These are phyloP conservation scores for Hylodesmum podocarpum DNA, from an alignment of 306 rosid genomes.

Conservation along the genomic window DNA sequence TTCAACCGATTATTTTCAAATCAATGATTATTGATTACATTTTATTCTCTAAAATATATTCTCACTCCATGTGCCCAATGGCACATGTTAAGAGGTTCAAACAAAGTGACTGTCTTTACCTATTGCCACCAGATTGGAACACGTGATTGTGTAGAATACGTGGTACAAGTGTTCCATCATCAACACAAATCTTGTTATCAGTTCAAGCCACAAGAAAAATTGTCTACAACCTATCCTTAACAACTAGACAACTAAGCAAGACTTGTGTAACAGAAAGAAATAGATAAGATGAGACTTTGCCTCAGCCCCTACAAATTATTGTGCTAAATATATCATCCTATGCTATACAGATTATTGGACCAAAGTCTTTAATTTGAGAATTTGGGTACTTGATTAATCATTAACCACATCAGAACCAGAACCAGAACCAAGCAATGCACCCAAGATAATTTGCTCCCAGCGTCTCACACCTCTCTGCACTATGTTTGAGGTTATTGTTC, in stretches of 20 bases:
- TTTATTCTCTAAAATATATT: background rate
- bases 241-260: background rate
- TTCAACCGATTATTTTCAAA: background rate
- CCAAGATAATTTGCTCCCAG: slow-evolving; percentile 36
- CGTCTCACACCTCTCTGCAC: slow-evolving; percentile 33
- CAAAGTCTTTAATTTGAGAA: background rate
- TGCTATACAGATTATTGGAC: background rate
- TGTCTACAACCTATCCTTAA: background rate
- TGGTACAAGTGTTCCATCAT: background rate
- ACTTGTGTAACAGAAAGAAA: background rate
- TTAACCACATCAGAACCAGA: background rate
- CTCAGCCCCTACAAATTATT: background rate
- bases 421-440: slow-evolving; percentile 29
- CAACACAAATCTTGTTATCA: background rate
- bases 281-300: background rate
- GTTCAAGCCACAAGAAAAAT: background rate
- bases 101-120: background rate
- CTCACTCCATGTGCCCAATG: background rate
- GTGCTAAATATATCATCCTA: background rate
- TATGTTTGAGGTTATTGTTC: slow-evolving; percentile 24
- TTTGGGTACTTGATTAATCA: background rate
- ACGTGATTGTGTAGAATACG: background rate
- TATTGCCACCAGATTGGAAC: background rate
- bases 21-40: background rate
- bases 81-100: background rate